Base-by-base conservation (phyloP, 305 asterid genomes). In the Fraxinus platypoda region DNA sequence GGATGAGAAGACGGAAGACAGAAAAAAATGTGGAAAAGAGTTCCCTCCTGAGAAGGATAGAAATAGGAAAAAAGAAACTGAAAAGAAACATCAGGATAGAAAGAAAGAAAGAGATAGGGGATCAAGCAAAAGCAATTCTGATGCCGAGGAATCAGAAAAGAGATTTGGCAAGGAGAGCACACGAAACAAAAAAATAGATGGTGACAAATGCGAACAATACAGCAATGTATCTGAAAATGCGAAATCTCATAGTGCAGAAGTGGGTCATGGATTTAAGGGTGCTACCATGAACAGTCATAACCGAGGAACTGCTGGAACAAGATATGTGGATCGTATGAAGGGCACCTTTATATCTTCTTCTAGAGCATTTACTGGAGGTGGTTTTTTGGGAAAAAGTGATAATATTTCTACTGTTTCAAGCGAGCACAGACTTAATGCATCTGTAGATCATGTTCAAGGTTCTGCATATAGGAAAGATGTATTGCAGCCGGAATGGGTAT, bases 331-430 rank as follows among this genome's bases (percentile, higher is more conserved):
- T 89, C 97, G 97, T 26, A 89, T 96, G 95, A 90, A 88, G 91
- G 99, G 98, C 59, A 96, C 97, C 59, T 77, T 96, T 82, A 87
- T 96, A 80, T 94, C 99, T 78, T 96, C 99, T 85, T 96, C 99
- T 78, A 90, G 97, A 89, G 99, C 98, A 88, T 89, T 92, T 84
- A 90, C 98, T 8, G 96, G 98, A 77, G 93, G 98, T 71, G 88
- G 90, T 7, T 92, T 94, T 81, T 96, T 91, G 78, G 97, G 98
- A 54, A 96, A 88, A 86, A 90, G 90, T 87, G 62, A 83, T 73
- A 91, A 84, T 85, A 57, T 81, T 38, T 66, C 92, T 81, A 66
- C 84, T 82, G 82, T 83, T 85, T 86, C 91, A 34, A 95, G 94
- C 85, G 98, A 95, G 76, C 93, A 82, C 57, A 95, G 88, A 86